Evolutionary conservation across 306 rosid species (phyloP), one percentile per base, ranked within the genome.

Genomic region (Glycyrrhiza uralensis): DNA sequence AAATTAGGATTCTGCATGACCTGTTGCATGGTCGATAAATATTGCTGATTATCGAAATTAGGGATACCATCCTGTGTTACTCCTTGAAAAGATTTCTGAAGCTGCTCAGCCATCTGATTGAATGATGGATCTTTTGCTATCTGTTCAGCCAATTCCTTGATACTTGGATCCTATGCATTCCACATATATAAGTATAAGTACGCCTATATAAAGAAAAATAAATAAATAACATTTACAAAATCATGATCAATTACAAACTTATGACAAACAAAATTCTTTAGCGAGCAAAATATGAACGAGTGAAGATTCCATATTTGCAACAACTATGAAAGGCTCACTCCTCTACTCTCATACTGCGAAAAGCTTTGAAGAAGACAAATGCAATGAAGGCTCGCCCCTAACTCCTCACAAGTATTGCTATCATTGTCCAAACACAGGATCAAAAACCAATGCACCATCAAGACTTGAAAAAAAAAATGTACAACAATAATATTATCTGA

Each of bases 1-100:
- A 95, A 95, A 71, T 88, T 86, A 71, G 99, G 97, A 81, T 95
- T 95, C 83, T 89, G 91, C 99, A 95, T 95, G 84, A 91, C 99
- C 83, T 89, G 97, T 84, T 95, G 97, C 96, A 95, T 88, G 76
- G 97, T 89, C 70, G 87, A 41, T 52, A 76, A 74, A 68, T 95
- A 95, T 68, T 95, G 96, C 76, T 91, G 95, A 66, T 85, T 82
- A 85, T 95, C 96, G 78, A 95, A 91, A 80, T 75, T 85, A 46
- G 98, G 98, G 76, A 88, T 38, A 71, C 90, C 74, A 1, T 91
- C 96, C 8, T 85, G 85, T 63, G 94, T 7, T 54, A 78, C 76
- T 71, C 88, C 96, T 71, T 95, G 93, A 82, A 95, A 85, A 61
- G 92, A 86, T 77, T 91, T 87, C 85, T 95, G 96, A 77, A 95